Percentiles rank a stretch among this genome's conserved stretches.
Evolutionary conservation across 2,329 filamentous ascomycete genomes (phyloP).

Genomic region (Akanthomyces lecanii): DNA sequence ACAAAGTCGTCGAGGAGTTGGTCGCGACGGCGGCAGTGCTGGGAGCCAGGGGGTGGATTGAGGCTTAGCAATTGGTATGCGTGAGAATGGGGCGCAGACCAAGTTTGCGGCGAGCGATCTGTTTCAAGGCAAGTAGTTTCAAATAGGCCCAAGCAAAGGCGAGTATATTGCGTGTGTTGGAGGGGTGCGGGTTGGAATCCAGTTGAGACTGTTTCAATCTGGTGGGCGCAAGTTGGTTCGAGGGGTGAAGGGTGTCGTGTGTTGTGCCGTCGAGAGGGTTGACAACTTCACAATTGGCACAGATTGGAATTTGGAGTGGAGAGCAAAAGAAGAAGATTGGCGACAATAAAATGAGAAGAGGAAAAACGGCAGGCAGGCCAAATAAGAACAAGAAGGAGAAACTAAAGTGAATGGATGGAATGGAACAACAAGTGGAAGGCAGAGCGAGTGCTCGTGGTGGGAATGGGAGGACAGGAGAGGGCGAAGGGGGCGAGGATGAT

Average conservation of each 20-base stretch:
- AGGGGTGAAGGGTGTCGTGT: not conserved
- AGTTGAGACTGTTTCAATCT: conserved; percentile 6
- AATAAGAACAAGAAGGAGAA: conserved; percentile 7
- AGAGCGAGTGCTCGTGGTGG: conserved; percentile 5
- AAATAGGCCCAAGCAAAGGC: not conserved
- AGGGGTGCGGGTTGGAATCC: not conserved
- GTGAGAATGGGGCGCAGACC: not conserved
- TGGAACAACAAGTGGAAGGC: conserved; percentile 9
- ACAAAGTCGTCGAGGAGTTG: not conserved
- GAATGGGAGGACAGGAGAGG: conserved; percentile 7
- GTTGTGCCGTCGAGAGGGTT: not conserved
- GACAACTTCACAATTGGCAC: not conserved
- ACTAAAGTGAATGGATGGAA: conserved; percentile 6
- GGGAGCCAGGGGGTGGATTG: not conserved
- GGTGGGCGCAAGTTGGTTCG: not conserved
- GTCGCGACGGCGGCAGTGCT: not conserved
- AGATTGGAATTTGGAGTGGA: not conserved
- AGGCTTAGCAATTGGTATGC: not conserved
- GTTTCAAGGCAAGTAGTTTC: not conserved
- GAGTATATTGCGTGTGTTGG: not conserved
- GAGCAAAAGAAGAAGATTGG: not conserved
- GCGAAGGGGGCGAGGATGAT: not conserved
- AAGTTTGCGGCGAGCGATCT: not conserved
- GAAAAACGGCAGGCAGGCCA: not conserved
- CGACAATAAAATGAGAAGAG: conserved; percentile 1